phyloP scores from a whole-genome alignment of 2,329 filamentous ascomycete species.

The Elsinoe australis region DNA sequence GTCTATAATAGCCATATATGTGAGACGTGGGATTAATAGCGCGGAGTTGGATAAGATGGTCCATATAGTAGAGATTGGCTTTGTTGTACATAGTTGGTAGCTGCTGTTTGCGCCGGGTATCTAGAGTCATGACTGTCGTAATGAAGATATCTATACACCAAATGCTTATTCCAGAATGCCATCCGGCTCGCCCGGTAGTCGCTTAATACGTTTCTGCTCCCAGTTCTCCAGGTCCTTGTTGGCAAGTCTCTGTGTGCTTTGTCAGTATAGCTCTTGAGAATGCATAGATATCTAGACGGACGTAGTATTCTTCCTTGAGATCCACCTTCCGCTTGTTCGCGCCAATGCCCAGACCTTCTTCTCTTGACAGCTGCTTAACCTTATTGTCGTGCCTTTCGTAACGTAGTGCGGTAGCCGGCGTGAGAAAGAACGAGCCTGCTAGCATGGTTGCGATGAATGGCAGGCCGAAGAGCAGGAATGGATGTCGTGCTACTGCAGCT shows the following conservation, averaged over 20 bases:
- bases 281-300: constrained; percentile 46
- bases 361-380: constrained; percentile 73
- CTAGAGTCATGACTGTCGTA: constrained; percentile 13
- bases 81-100: constrained; percentile 11
- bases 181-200: constrained; percentile 83
- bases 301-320: constrained; percentile 81
- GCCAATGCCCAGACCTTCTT: constrained; percentile 78
- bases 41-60: background rate
- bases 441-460: constrained; percentile 89
- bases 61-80: background rate
- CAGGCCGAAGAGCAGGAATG: constrained; percentile 87
- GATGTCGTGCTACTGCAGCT: constrained; percentile 62
- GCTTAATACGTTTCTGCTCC: constrained; percentile 92
- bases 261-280: constrained; percentile 15
- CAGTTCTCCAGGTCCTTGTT: constrained; percentile 90
- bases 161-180: constrained; percentile 56
- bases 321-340: constrained; percentile 63
- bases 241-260: constrained; percentile 55
- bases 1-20: constrained; percentile 22
- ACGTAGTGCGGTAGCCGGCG: constrained; percentile 83
- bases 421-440: constrained; percentile 86
- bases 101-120: constrained; percentile 16
- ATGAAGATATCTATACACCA: background rate
- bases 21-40: background rate
- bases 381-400: constrained; percentile 91